These are phyloP conservation scores for Kernera saxatilis DNA, from an alignment of 345 rosid species.

Conservation along the genomic window DNA sequence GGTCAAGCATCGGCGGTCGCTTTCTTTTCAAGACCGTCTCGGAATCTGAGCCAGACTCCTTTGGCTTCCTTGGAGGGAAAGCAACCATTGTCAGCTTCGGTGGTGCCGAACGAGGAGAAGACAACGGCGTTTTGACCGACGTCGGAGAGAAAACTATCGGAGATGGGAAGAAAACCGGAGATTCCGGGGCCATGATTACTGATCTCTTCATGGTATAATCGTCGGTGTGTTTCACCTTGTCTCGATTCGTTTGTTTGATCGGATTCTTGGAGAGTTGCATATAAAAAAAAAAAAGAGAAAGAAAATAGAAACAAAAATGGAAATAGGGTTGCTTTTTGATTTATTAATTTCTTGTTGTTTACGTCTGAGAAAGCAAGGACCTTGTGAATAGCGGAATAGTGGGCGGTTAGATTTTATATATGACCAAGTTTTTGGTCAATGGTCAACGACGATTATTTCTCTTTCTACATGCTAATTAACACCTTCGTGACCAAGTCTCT, in stretches of 20 bases:
- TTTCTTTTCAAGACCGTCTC: conserved; percentile 26
- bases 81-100: conserved; percentile 10
- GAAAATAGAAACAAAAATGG: neutral
- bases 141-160: conserved; percentile 28
- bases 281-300: neutral
- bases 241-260: conserved; percentile 10
- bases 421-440: conserved; percentile 25
- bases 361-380: conserved; percentile 27
- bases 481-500: conserved; percentile 30
- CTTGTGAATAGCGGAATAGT: conserved; percentile 27
- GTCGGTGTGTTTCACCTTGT: neutral
- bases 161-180: conserved; percentile 25
- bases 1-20: conserved; percentile 31
- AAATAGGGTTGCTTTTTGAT: neutral
- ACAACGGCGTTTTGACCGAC: conserved; percentile 24
- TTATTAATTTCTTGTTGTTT: conserved; percentile 19
- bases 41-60: neutral
- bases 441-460: conserved; percentile 32
- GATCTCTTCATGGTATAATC: conserved; percentile 16
- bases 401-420: conserved; percentile 26
- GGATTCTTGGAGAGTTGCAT: conserved; percentile 25
- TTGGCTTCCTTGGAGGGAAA: conserved; percentile 12
- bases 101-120: conserved; percentile 19
- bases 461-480: conserved; percentile 27
- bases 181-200: conserved; percentile 20